Evolutionary conservation across 129 eudicot genomes (phyloP).

Genomic region (Saussurea involucrata): DNA sequence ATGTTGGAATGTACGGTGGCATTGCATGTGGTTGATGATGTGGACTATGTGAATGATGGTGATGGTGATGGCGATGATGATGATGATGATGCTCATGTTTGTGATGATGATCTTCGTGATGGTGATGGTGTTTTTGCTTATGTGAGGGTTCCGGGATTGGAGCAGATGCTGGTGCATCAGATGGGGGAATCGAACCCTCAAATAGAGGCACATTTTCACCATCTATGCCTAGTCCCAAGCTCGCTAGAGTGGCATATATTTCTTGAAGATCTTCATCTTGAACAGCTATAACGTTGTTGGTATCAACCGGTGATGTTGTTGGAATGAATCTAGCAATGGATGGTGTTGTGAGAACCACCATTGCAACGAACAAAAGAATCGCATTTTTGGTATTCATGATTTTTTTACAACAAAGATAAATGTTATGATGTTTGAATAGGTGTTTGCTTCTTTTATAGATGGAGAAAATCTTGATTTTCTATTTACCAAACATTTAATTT

Average conservation of each 20-base stretch:
- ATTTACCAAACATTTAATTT: neutral
- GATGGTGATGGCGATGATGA: slow-evolving; percentile 10
- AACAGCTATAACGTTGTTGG: neutral
- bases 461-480: neutral
- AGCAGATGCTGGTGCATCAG: neutral
- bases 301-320: neutral
- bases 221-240: neutral
- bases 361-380: slow-evolving; percentile 9
- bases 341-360: slow-evolving; percentile 23
- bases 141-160: slow-evolving; percentile 1
- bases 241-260: neutral
- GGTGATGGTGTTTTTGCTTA: slow-evolving; percentile 8
- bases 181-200: slow-evolving; percentile 8
- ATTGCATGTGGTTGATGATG: neutral
- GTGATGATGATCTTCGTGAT: slow-evolving; percentile 28
- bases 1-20: neutral
- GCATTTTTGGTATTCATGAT: slow-evolving; percentile 10
- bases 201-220: neutral
- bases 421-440: neutral
- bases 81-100: slow-evolving; percentile 25
- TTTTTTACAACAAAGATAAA: neutral
- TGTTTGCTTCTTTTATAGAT: slow-evolving; percentile 10
- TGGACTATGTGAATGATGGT: neutral
- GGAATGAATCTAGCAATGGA: slow-evolving; percentile 17
- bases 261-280: neutral